Base-by-base conservation (phyloP, 169 alveolate genomes). In the Plasmodium cynomolgi region DNA sequence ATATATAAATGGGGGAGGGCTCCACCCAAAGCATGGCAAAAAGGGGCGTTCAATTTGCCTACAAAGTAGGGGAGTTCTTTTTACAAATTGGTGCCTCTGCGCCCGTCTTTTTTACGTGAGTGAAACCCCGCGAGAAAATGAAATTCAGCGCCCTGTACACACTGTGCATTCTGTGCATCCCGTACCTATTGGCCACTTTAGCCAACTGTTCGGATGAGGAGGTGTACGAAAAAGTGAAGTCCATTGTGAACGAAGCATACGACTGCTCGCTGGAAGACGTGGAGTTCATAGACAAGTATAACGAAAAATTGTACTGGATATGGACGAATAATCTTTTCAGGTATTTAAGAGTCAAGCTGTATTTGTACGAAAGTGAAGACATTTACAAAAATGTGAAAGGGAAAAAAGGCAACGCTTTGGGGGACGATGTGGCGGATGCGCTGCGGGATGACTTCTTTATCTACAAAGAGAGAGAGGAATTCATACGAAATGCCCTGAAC, bases 331-430 rank as follows among this genome's bases (percentile, higher is more conserved):
- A 62, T 31, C 34, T 90, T 81, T 90, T 90, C 68, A 62, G 91
- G 34, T 90, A 81, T 71, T 58, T 81, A 90, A n/a, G 91, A 34
- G 50, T 90, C 29, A 90, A 79, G 31, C 33, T 74, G 9, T 90
- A 90, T 81, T 80, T 90, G 41, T 90, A 90, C 34, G 94, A 90
- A 80, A 90, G 82, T 90, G 94, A 90, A 17, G 41, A 8, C 1
- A 71, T 90, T 62, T 90, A 90, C 62, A 71, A 86, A 50, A 9
- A 50, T 17, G 81, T 86, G 44, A 77, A 54, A 33, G 73, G 54
- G n/a, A 13, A 23, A 73, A 82, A 82, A 56, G 37, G 71, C 26
- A 88, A 88, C 31, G 58, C 54, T 1, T 13, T 50, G 9, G 23
- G 23, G 62, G 62, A 50, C 62, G 11, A 11, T 2, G 58, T 11